Base-by-base conservation (phyloP, 164 flowering plant species). In the Tetracentron sinense region DNA sequence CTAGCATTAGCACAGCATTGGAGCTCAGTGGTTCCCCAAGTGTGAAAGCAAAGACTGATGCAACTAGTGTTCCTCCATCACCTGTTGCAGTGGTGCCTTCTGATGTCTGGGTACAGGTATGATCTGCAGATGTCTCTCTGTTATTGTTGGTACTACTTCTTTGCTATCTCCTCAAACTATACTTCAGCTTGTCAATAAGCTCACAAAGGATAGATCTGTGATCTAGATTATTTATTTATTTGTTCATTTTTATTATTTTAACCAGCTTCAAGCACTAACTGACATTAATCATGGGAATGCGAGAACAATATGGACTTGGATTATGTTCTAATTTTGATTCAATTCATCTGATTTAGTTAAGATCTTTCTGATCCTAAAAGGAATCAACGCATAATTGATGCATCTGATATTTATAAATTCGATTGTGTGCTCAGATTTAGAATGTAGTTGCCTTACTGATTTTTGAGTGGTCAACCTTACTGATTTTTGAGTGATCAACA, bases 31-130 rank as follows among this genome's bases (percentile, higher is more conserved):
- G 66, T 57, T 30, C 78, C 20, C n/a, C 81, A 11, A 56, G 48
- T 49, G 52, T 57, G 35, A 77, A 77, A 70, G 63, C 78, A 31
- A 80, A 70, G 67, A 54, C 70, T 3, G 72, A 62, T 60, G 58
- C 80, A 28, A 26, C 66, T 53, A 62, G 60, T 67, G 63, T 69
- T 56, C 65, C 65, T 62, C 77, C 72, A 33, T 75, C 72, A 63
- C 35, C 84, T 44, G 61, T 72, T 52, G 63, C 72, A 16, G 68
- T 72, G 3, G 49, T 83, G 67, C 85, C 92, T 26, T 53, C 85
- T 61, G 96, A 91, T 69, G 69, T 57, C 62, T 83, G 87, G 95
- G 19, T 79, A 25, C 90, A 79, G 85, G 97, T 93, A 75, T 14
- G 11, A 7, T 19, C 17, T n/a, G 27, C 44, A 46, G 22, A 60